Evolutionary conservation across 495 filamentous ascomycete genomes (phyloP).

Genomic region (Halenospora varia): DNA sequence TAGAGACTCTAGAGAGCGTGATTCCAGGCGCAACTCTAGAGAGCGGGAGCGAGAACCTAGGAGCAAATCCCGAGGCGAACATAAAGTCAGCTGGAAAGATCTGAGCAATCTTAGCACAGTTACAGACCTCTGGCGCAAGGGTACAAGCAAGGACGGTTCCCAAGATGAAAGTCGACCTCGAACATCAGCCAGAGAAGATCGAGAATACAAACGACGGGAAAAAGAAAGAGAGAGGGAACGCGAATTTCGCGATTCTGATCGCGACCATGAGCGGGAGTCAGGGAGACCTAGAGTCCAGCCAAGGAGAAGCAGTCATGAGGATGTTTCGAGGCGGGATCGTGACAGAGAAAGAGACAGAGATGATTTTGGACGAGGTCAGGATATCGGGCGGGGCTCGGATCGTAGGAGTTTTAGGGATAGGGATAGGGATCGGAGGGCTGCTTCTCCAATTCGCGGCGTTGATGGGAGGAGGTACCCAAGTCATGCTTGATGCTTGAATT

Average conservation of each 20-base stretch:
- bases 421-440: constrained; percentile 1
- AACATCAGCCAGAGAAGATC: neutral
- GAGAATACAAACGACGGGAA: neutral
- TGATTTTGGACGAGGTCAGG: constrained; percentile 9
- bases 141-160: neutral
- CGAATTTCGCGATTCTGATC: neutral
- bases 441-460: constrained; percentile 13
- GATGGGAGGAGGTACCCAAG: constrained; percentile 22
- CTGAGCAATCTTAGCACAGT: constrained; percentile 2
- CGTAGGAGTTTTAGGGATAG: constrained; percentile 1
- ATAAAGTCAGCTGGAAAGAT: constrained; percentile 22
- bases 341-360: constrained; percentile 10
- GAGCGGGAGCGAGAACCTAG: neutral
- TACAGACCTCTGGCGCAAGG: neutral
- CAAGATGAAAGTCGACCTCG: neutral
- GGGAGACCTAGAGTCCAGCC: neutral
- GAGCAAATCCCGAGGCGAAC: constrained; percentile 4
- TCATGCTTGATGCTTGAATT: neutral
- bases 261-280: neutral
- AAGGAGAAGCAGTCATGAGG: constrained; percentile 3
- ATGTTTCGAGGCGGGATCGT: constrained; percentile 10
- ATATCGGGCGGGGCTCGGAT: neutral
- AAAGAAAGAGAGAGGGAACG: neutral
- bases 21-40: neutral
- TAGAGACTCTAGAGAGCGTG: neutral